phyloP scores from a whole-genome alignment of 805 yeast species.

The Zygosaccharomyces pseudorouxii region DNA sequence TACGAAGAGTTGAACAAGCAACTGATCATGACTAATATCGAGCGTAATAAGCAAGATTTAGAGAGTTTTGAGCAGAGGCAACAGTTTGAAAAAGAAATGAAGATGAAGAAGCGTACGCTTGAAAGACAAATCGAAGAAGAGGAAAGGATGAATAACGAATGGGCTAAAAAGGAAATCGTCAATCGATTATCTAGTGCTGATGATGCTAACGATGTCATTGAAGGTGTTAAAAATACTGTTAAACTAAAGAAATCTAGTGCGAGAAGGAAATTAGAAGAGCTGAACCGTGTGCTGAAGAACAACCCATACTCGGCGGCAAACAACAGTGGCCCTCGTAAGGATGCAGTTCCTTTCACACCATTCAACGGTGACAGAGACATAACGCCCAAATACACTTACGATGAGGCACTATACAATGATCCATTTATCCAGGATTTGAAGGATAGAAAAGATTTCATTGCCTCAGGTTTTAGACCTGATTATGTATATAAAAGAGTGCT shows the following conservation, averaged over 20 bases:
- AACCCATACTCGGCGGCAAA: conserved; percentile 35
- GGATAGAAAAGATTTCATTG: conserved; percentile 61
- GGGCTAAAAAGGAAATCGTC: conserved; percentile 53
- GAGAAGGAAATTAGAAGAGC: conserved; percentile 47
- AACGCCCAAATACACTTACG: conserved; percentile 46
- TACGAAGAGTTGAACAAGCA: conserved; percentile 72
- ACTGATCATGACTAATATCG: conserved; percentile 70
- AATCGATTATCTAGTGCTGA: conserved; percentile 45
- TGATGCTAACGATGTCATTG: conserved; percentile 46
- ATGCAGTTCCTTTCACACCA: conserved; percentile 77
- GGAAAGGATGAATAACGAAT: conserved; percentile 47
- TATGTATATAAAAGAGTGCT: conserved; percentile 69
- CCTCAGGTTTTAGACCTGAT: conserved; percentile 78
- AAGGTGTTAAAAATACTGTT: conserved; percentile 48
- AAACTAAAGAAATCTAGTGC: conserved; percentile 57
- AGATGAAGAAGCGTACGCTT: conserved; percentile 43
- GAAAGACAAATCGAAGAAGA: conserved; percentile 66
- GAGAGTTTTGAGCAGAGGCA: conserved; percentile 59
- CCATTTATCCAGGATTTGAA: conserved; percentile 54
- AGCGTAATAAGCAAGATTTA: conserved; percentile 65
- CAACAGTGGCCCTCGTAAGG: conserved; percentile 30
- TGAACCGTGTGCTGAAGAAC: conserved; percentile 36
- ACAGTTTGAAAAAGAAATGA: conserved; percentile 65
- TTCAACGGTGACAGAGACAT: conserved; percentile 82
- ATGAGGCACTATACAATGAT: conserved; percentile 47